Conservation (phyloP, 2,329 filamentous ascomycete genomes). For the Lecanicillium sp. region DNA sequence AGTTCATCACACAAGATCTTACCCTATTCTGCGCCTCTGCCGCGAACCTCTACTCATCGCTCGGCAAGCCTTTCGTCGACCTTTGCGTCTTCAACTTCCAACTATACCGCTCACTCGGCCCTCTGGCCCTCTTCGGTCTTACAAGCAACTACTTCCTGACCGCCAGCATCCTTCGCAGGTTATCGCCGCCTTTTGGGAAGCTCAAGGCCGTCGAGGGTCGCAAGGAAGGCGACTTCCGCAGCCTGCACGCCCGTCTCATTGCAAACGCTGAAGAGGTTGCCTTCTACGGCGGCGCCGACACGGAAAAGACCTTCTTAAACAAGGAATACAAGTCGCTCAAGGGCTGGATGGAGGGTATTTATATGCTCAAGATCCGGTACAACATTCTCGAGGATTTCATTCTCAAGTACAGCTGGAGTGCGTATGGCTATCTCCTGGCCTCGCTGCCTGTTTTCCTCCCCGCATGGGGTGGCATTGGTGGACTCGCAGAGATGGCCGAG, state of each 20-base stretch:
- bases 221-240: constrained; percentile 91
- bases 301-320: constrained; percentile 89
- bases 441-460: constrained; percentile 92
- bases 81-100: constrained; percentile 98
- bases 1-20: constrained; percentile 95
- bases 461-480: constrained; percentile 82
- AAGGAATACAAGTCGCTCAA: constrained; percentile 89
- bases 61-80: constrained; percentile 98
- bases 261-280: constrained; percentile 97
- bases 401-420: constrained; percentile 97
- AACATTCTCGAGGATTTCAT: constrained; percentile 99
- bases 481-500: constrained; percentile 59
- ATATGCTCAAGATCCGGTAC: constrained; percentile 95
- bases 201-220: constrained; percentile 93
- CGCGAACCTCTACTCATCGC: constrained; percentile 86
- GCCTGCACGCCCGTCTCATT: constrained; percentile 83
- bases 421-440: constrained; percentile 90
- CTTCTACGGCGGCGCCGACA: constrained; percentile 92
- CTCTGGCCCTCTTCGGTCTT: constrained; percentile 77
- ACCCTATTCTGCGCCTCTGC: constrained; percentile 92
- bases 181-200: constrained; percentile 95
- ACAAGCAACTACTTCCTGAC: constrained; percentile 92
- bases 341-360: constrained; percentile 97
- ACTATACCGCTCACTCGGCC: constrained; percentile 84
- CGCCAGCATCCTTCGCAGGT: constrained; percentile 76